A percentile compares a stretch with the other conserved stretches of the same genome.
Evolutionary conservation across 441 rosid genomes (phyloP).

Genomic region (Breynia disticha): DNA sequence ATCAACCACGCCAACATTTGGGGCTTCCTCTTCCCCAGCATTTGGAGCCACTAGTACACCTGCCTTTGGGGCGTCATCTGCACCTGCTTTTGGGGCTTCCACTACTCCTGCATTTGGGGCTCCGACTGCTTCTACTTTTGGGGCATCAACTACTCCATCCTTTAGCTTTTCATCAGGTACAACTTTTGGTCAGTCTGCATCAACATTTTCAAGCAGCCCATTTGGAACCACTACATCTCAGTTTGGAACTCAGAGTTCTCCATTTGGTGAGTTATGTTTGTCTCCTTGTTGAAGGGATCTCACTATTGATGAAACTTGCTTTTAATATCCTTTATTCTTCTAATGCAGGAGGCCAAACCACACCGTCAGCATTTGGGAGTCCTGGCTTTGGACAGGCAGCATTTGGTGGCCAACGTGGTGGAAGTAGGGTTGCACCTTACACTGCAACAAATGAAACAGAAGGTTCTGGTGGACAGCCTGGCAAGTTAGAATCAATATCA

Average conservation of each 20-base stretch:
- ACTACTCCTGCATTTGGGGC: slow-evolving; percentile 46
- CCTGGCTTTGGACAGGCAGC: slow-evolving; percentile 63
- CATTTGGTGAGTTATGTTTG: slow-evolving; percentile 40
- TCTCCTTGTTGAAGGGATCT: neutral
- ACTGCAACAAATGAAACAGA: slow-evolving; percentile 63
- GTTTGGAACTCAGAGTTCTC: slow-evolving; percentile 63
- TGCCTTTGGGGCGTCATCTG: slow-evolving; percentile 46
- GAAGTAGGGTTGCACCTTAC: slow-evolving; percentile 65
- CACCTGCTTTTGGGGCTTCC: slow-evolving; percentile 43
- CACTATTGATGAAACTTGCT: neutral
- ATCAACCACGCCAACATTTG: slow-evolving; percentile 42
- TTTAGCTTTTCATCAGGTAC: slow-evolving; percentile 45
- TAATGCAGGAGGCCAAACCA: slow-evolving; percentile 52
- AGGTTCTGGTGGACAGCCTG: slow-evolving; percentile 42
- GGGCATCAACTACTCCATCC: slow-evolving; percentile 29
- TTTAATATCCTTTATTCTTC: no score
- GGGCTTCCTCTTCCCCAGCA: slow-evolving; percentile 19
- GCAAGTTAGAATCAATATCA: slow-evolving; percentile 72
- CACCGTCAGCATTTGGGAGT: slow-evolving; percentile 51
- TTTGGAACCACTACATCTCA: slow-evolving; percentile 46
- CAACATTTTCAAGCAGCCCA: slow-evolving; percentile 54
- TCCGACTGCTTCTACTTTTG: slow-evolving; percentile 35
- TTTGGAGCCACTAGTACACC: slow-evolving; percentile 51
- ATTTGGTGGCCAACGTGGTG: slow-evolving; percentile 70
- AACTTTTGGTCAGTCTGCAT: slow-evolving; percentile 61